Conservation (phyloP, 1,139 yeast genomes). For the Yamadazyma taylorii region DNA sequence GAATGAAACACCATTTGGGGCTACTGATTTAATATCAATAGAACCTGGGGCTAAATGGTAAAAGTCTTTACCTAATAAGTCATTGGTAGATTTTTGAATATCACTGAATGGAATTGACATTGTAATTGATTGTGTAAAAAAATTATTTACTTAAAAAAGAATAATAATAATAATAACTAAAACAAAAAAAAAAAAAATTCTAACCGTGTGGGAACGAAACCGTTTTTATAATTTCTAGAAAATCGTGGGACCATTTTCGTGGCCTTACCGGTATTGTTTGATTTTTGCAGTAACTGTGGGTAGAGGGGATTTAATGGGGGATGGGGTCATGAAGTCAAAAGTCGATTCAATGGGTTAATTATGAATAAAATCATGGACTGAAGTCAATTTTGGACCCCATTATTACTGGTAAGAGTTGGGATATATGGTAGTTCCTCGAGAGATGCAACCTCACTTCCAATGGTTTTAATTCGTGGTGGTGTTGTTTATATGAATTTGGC, state of each 20-base stretch:
- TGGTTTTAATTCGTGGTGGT: too few relatives aligned
- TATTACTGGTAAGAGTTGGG: too few relatives aligned
- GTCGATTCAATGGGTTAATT: too few relatives aligned
- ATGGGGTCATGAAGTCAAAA: too few relatives aligned
- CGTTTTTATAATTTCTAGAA: conserved; percentile 1
- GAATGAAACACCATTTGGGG: conserved; percentile 96
- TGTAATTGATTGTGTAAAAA: neutral
- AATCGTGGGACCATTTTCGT: conserved; percentile 2
- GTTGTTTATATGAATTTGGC: neutral
- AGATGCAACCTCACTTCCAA: too few relatives aligned
- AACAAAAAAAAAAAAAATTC: neutral
- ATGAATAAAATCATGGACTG: too few relatives aligned
- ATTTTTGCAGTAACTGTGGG: too few relatives aligned
- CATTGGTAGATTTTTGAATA: conserved; percentile 87
- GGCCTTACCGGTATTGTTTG: too few relatives aligned
- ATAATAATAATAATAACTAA: neutral
- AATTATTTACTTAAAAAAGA: neutral
- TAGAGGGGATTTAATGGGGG: too few relatives aligned
- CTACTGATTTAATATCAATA: conserved; percentile 85
- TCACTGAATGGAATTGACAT: conserved; percentile 70
- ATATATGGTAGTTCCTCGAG: too few relatives aligned
- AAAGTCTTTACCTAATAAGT: conserved; percentile 87
- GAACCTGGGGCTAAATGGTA: conserved; percentile 88
- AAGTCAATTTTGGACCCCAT: too few relatives aligned
- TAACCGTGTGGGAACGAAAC: conserved; percentile 1